Percentiles rank a stretch among this genome's conserved stretches.
phyloP scores from a whole-genome alignment of 805 yeast genomes.

The Nakazawaea laoshanensis region DNA sequence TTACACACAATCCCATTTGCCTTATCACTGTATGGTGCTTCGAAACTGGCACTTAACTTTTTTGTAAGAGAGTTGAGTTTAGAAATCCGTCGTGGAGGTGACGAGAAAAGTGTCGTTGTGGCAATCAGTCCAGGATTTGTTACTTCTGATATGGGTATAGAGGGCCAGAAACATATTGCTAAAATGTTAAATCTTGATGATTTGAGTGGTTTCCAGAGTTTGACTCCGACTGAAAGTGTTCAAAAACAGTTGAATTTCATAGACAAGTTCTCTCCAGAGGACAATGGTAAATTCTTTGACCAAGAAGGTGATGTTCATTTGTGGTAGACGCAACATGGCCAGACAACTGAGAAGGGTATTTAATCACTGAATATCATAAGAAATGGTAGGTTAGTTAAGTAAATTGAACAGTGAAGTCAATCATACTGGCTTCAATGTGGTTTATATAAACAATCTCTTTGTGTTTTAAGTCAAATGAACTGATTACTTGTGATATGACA shows the following conservation, averaged over 20 bases:
- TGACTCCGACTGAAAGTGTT: background rate
- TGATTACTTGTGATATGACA: too few species aligned
- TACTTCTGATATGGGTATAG: constrained; percentile 21
- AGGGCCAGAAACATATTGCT: background rate
- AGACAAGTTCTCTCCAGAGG: background rate
- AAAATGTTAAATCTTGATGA: background rate
- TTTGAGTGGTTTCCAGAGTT: background rate
- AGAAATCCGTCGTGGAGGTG: constrained; percentile 21
- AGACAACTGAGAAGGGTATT: too few species aligned
- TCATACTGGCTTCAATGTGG: too few species aligned
- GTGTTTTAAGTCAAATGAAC: too few species aligned
- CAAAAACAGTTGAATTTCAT: background rate
- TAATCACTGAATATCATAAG: too few species aligned
- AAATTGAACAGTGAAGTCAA: too few species aligned
- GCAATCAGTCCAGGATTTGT: constrained; percentile 30
- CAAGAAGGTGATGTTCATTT: background rate
- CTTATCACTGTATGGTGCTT: constrained; percentile 24
- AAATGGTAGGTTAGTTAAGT: too few species aligned
- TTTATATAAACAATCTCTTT: too few species aligned
- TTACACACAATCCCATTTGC: constrained; percentile 12
- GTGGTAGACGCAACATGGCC: too few species aligned
- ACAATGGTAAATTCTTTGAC: background rate
- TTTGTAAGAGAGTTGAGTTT: constrained; percentile 19
- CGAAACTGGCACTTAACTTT: constrained; percentile 29
- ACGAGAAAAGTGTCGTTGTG: constrained; percentile 15